Percentiles rank a stretch among this genome's conserved stretches.
Conservation (phyloP, 1,139 yeast genomes). For the Yamadazyma atlantica region DNA sequence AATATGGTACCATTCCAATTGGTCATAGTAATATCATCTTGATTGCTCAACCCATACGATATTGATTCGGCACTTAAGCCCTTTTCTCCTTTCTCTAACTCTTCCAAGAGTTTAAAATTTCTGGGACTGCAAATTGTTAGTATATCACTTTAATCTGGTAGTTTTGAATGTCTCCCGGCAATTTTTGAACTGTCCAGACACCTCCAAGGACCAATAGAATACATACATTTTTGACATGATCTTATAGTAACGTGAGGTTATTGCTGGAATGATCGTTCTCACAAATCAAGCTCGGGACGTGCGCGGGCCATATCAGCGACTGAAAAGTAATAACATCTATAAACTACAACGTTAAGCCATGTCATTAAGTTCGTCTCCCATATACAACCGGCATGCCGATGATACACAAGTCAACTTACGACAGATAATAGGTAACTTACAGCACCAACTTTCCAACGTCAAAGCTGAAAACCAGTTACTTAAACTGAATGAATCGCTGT, state of each 20-base stretch:
- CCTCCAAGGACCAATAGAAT: neutral
- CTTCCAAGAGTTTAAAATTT: slow-evolving; percentile 90
- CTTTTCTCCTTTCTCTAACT: slow-evolving; percentile 96
- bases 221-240: slow-evolving; percentile 15
- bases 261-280: neutral
- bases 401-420: slow-evolving; percentile 14
- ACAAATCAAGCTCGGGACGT: neutral
- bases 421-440: slow-evolving; percentile 26
- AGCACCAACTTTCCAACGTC: slow-evolving; percentile 18
- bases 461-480: slow-evolving; percentile 35
- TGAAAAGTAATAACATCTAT: too few species aligned
- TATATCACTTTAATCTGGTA: too few species aligned
- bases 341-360: too few species aligned
- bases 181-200: too few species aligned
- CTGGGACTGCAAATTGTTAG: slow-evolving; percentile 60
- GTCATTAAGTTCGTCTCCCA: slow-evolving; percentile 17
- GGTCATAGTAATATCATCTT: slow-evolving; percentile 89
- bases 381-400: slow-evolving; percentile 16
- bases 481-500: slow-evolving; percentile 31
- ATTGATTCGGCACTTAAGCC: slow-evolving; percentile 97
- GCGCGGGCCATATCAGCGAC: neutral
- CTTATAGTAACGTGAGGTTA: neutral
- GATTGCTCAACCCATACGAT: slow-evolving; percentile 86
- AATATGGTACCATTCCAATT: slow-evolving; percentile 94
- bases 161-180: too few species aligned